Base-by-base conservation (phyloP, 2,329 filamentous ascomycete species). In the Boeremia exigua region DNA sequence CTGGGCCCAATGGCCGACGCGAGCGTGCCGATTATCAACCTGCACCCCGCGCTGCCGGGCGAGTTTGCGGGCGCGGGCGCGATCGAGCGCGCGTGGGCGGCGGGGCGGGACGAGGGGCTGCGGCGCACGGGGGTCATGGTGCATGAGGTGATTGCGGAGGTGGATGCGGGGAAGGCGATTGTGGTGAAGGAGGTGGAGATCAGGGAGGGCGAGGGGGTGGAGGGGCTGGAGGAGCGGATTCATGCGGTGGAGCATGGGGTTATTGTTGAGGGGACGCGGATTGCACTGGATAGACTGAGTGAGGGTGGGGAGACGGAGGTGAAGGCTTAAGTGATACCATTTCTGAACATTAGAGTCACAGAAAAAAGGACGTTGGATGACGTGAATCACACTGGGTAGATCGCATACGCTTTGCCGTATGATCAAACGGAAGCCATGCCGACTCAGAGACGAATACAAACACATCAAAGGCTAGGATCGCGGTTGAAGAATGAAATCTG, bases 81-180 rank as follows among this genome's bases (percentile, higher is more conserved):
- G 14, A 96, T 96, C 65, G 86, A 89, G 66, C 82, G 91, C 23
- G 91, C 92, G 3, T 92, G 86, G 76, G 82, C 85, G 42, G 91
- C 91, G 54, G 92, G 90, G 71, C 76, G 87, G 70, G 84, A 83
- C 60, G 83, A 91, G 9, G 84, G 87, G 66, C 82, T 89, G 62
- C 83, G 83, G 61, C 83, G 82, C 61, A 92, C 86, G 0, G 92
- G 93, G 0, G 88, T 96, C 49, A 96, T 96, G 93, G 86, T 92
- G 14, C 92, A 96, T 77, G 88, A 93, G 75, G 92, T 96, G 14
- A 81, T 82, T 66, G 71, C 71, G 8, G 86, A 94, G 73, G 91
- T 96, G 50, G 92, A 96, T 78, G 84, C 88, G 68, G 92, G 92
- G 2, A 80, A 84, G 60, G 88, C 90, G 9, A 88, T 96, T 65